Base-by-base conservation (phyloP, 441 rosid species). In the Heliophila coronopifolia region DNA sequence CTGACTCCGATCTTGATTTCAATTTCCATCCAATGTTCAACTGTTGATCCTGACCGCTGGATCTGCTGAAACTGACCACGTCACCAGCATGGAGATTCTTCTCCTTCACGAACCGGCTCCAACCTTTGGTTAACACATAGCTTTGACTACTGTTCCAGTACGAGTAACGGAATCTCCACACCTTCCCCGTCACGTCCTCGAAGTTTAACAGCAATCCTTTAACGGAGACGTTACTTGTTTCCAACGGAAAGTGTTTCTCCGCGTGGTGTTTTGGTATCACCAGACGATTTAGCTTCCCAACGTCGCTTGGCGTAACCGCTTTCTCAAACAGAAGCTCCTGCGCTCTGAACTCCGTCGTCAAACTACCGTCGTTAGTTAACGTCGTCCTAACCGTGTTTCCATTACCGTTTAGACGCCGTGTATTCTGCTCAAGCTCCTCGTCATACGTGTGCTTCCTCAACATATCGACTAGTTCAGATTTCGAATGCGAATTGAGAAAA, bases 111-210 rank as follows among this genome's bases (percentile, higher is more conserved):
- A 84, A 91, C 39, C 94, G 68, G 77, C 94, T 91, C 98, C 96
- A 87, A n/a, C 96, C 98, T 70, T 83, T 85, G 1, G 98, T 91
- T 63, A 91, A 69, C 35, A 91, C 98, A 33, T 87, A 91, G 50
- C 96, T 91, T 33, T 91, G 98, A 65, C 98, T 91, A 31, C 93
- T 91, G 54, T 81, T 91, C 98, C 96, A 91, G 50, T 91, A 87
- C 0, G 98, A 91, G 57, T 91, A 91, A 54, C 96, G 69, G 49
- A 91, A 91, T 54, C 96, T 61, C 98, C 98, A 91, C 10, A 91
- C 96, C 64, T 87, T 87, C 2, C 96, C 95, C 1, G 70, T 70
- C 2, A 61, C 54, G 12, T 91, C 98, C 61, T 87, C 94, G 17
- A 91, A 83, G 58, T 85, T 87, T 43, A 87, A 58, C 50, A 91